A percentile compares a stretch with the other conserved stretches of the same genome.
phyloP scores from a whole-genome alignment of 441 rosid species.

The Croton laevigatus region DNA sequence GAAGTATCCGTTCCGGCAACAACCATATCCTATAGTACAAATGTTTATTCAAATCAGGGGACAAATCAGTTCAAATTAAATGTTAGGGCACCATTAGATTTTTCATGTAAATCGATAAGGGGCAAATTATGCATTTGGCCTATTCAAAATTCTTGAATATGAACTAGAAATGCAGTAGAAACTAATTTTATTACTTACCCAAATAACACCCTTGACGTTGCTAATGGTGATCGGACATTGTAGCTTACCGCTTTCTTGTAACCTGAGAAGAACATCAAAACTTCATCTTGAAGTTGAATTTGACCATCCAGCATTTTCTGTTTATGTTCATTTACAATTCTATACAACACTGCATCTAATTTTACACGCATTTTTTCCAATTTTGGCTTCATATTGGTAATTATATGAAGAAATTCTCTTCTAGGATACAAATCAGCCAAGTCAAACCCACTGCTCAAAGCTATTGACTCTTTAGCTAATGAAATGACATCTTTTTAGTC shows the following conservation, averaged over 20 bases:
- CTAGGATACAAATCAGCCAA: conserved; percentile 21
- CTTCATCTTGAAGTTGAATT: not conserved
- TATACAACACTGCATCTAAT: conserved; percentile 15
- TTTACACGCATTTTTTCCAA: conserved; percentile 4
- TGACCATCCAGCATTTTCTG: not conserved
- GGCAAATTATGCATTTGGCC: too few species aligned
- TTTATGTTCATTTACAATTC: not conserved
- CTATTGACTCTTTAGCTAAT: not conserved
- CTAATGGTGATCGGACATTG: conserved; percentile 3
- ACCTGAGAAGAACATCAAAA: conserved; percentile 23
- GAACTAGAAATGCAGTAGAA: too few species aligned
- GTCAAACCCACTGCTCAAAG: conserved; percentile 16
- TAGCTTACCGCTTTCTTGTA: conserved; percentile 6
- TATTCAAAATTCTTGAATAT: too few species aligned
- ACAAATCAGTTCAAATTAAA: too few species aligned
- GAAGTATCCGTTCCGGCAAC: conserved; percentile 53
- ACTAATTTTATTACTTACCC: too few species aligned
- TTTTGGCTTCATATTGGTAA: conserved; percentile 12
- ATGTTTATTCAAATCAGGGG: too few species aligned
- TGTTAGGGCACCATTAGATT: too few species aligned
- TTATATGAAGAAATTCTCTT: conserved; percentile 1
- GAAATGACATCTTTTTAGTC: conserved; percentile 2
- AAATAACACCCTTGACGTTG: conserved; percentile 16
- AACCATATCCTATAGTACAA: conserved; percentile 44
- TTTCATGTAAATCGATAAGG: too few species aligned